Conservation (phyloP, 2,329 filamentous ascomycete species). For the Hymenoscyphus fraxineus region DNA sequence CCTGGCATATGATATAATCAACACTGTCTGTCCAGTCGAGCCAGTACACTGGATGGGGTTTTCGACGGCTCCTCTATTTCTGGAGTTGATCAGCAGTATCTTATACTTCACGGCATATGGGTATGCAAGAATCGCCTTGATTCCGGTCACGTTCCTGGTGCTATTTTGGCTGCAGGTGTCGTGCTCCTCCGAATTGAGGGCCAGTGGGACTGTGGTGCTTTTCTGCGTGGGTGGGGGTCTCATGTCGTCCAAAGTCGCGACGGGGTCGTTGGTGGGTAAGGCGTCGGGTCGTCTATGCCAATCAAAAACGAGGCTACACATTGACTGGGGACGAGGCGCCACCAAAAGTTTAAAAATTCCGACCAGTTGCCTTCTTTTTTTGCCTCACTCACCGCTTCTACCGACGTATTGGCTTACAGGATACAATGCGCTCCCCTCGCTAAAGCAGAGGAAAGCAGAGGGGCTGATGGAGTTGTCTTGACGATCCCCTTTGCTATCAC, state of each 20-base stretch:
- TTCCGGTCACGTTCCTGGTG: background rate
- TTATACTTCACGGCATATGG: slow-evolving; percentile 1
- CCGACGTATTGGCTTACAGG: background rate
- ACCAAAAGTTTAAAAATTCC: background rate
- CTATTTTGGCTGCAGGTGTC: background rate
- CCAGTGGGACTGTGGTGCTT: slow-evolving; percentile 1
- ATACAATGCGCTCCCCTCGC: background rate
- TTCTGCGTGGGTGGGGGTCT: background rate
- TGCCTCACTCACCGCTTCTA: slow-evolving; percentile 10
- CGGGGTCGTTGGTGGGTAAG: background rate
- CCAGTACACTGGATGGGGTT: background rate
- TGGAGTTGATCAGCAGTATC: background rate
- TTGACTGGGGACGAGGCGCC: slow-evolving; percentile 1
- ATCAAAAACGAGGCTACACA: slow-evolving; percentile 6
- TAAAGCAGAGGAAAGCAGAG: background rate
- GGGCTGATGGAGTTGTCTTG: background rate
- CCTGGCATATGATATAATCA: background rate
- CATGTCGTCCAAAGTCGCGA: background rate
- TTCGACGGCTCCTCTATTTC: background rate
- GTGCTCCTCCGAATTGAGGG: background rate
- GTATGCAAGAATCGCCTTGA: background rate
- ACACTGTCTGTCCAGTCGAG: background rate
- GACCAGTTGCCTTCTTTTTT: slow-evolving; percentile 9
- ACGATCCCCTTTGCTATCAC: background rate
- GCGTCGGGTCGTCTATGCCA: slow-evolving; percentile 4